Conservation (phyloP, 202 grass and related monocot genomes). For the Schoenoplectus tabernaemontani region DNA sequence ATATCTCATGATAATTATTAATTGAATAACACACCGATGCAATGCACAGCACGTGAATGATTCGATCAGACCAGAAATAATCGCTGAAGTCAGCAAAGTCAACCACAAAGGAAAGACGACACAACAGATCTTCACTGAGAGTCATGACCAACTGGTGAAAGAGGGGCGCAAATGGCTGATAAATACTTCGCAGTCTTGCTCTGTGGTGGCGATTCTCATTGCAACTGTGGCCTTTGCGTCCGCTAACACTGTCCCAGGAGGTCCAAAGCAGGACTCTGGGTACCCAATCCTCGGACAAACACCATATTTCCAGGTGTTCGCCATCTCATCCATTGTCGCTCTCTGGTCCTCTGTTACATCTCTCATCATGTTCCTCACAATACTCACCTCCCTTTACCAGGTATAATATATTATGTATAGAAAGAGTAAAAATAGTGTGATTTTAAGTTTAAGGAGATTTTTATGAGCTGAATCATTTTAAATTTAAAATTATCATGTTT, state of each 20-base stretch:
- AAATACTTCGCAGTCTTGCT: constrained; percentile 4
- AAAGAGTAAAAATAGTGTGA: no score
- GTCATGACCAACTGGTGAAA: constrained; percentile 1
- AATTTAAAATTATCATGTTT: no score
- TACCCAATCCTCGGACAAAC: background rate
- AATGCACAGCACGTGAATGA: background rate
- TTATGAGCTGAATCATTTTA: no score
- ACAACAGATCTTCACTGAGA: background rate
- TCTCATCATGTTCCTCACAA: constrained; percentile 16
- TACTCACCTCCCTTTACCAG: constrained; percentile 20
- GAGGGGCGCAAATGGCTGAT: constrained; percentile 10
- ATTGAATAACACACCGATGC: no score
- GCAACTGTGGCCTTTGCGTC: constrained; percentile 13
- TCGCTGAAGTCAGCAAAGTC: background rate
- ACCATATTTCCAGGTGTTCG: background rate
- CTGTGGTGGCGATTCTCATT: constrained; percentile 12
- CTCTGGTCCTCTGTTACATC: constrained; percentile 20
- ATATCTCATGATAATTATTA: background rate
- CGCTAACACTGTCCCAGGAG: constrained; percentile 9
- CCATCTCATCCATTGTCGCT: background rate
- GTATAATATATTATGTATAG: background rate
- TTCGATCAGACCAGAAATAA: background rate
- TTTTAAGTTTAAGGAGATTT: no score
- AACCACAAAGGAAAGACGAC: background rate
- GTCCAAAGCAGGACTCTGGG: background rate